phyloP scores from a whole-genome alignment of 768 basidiomycete species.

The Pleurotus platypus region DNA sequence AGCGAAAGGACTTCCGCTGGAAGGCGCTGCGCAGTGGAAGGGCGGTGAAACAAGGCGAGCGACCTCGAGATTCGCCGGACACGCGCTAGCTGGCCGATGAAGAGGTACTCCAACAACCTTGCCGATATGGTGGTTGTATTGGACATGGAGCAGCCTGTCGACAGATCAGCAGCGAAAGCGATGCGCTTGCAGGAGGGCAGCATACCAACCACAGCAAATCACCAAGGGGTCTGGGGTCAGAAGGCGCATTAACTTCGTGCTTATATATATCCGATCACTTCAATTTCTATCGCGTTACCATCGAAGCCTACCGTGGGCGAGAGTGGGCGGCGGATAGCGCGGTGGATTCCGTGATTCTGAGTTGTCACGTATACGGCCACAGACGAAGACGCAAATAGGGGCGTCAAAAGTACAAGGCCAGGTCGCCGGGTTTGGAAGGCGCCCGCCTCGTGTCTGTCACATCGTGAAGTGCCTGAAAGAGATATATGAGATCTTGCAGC shows the following conservation, averaged over 20 bases:
- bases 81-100: constrained; percentile 13
- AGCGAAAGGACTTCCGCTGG: constrained; percentile 34
- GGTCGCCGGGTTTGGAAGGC: not conserved
- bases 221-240: constrained; percentile 2
- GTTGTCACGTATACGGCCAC: not conserved
- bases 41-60: constrained; percentile 7
- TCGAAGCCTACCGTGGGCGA: constrained; percentile 3
- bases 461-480: not conserved
- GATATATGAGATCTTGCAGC: not conserved
- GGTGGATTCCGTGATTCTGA: constrained; percentile 3
- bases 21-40: constrained; percentile 16
- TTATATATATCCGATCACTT: constrained; percentile 8
- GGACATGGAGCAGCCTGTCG: not conserved
- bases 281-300: not conserved
- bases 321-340: not conserved
- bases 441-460: not conserved
- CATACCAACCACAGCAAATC: constrained; percentile 4
- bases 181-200: too few species aligned
- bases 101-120: constrained; percentile 4
- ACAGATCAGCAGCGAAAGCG: not conserved
- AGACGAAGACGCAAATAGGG: constrained; percentile 1
- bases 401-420: constrained; percentile 6
- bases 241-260: not conserved
- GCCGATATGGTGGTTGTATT: constrained; percentile 2
- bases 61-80: constrained; percentile 16